These are phyloP conservation scores for Blastobotrys robertii DNA, from an alignment of 805 yeast genomes.

Conservation along the genomic window DNA sequence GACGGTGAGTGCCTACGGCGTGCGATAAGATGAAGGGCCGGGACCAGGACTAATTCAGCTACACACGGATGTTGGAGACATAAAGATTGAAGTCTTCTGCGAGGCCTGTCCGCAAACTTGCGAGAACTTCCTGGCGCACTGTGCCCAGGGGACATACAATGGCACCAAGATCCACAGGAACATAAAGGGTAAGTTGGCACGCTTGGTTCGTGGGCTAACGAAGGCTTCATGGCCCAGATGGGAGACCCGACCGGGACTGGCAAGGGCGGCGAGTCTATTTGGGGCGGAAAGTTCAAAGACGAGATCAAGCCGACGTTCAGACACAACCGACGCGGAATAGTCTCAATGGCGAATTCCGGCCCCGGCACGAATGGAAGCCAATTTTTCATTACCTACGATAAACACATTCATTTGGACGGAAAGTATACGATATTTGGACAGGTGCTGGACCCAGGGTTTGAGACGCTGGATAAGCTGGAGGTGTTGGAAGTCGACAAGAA, in stretches of 20 bases:
- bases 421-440: conserved; percentile 72
- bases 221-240: conserved; percentile 28
- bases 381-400: conserved; percentile 71
- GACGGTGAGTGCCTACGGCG: too few relatives aligned
- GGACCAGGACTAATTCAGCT: conserved; percentile 19
- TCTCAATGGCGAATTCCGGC: conserved; percentile 90
- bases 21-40: too few relatives aligned
- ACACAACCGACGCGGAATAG: conserved; percentile 71
- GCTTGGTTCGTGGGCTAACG: conserved; percentile 9
- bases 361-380: conserved; percentile 90
- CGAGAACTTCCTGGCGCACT: conserved; percentile 37
- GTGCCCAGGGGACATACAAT: conserved; percentile 35
- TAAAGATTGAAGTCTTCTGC: conserved; percentile 33
- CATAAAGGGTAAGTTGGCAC: conserved; percentile 31
- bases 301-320: conserved; percentile 34
- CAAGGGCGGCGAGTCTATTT: conserved; percentile 35
- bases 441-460: conserved; percentile 32
- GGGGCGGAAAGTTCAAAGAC: conserved; percentile 29
- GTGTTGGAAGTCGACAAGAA: conserved; percentile 40
- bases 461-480: conserved; percentile 52
- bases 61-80: conserved; percentile 31
- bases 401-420: conserved; percentile 64
- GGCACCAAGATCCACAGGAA: conserved; percentile 25
- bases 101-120: conserved; percentile 32
- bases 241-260: conserved; percentile 32